Evolutionary conservation across 1,284 basidiomycete genomes (phyloP), one percentile per base, ranked within the genome.

Genomic region (Golubevia sp.): DNA sequence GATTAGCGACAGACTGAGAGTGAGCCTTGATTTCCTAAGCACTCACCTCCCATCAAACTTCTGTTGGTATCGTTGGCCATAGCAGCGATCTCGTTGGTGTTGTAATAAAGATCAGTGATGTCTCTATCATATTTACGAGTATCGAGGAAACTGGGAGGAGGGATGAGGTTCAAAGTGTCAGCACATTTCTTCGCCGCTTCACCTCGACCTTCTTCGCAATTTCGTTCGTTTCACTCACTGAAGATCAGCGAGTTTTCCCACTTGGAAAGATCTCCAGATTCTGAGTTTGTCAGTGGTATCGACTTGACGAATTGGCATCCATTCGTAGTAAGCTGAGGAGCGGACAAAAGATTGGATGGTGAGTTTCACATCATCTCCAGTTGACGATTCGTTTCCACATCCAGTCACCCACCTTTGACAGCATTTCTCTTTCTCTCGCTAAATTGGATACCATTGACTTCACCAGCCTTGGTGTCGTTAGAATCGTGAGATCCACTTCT

Each of bases 301-400:
- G 15, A 90, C 88, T 76, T 90, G 89, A 6, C 89, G 86, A 63
- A 90, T 89, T 15, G 90, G 89, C 85, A 90, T 88, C 89, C 89
- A 90, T 71, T 90, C 89, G 72, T 89, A 89, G 77, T 90, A 91
- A 0, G 89, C 89, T n/a, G n/a, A n/a, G n/a, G n/a, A n/a, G n/a
- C n/a, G n/a, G n/a, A n/a, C n/a, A n/a, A n/a, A n/a, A n/a, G n/a
- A n/a, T n/a, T n/a, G n/a, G n/a, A n/a, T n/a, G n/a, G n/a, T n/a
- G n/a, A n/a, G n/a, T n/a, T n/a, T n/a, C n/a, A n/a, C n/a, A n/a
- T n/a, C n/a, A n/a, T n/a, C n/a, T n/a, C n/a, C n/a, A n/a, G n/a
- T n/a, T n/a, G n/a, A n/a, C n/a, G n/a, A n/a, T n/a, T n/a, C n/a
- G n/a, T n/a, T n/a, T n/a, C n/a, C n/a, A n/a, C n/a, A n/a, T n/a